Conservation (phyloP, 2,329 filamentous ascomycete genomes). For the Ilyonectria destructans region DNA sequence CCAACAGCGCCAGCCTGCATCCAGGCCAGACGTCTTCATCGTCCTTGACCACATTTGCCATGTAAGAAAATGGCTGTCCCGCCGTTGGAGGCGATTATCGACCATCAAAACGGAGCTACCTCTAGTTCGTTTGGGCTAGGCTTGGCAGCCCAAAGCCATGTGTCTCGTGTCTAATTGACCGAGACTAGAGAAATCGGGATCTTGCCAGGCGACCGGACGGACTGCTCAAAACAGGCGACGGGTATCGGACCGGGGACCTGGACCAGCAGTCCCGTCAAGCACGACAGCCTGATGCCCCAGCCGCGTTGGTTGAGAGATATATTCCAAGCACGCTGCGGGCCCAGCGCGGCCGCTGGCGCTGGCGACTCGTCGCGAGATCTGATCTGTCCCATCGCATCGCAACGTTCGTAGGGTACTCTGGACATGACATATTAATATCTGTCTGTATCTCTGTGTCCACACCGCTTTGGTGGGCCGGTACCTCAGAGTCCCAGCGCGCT, state of each 20-base stretch:
- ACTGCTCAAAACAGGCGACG: slow-evolving; percentile 8
- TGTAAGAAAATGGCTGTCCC: background rate
- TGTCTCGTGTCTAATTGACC: slow-evolving; percentile 28
- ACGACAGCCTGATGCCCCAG: slow-evolving; percentile 6
- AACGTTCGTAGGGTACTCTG: slow-evolving; percentile 34
- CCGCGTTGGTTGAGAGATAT: slow-evolving; percentile 24
- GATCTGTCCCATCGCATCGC: slow-evolving; percentile 46
- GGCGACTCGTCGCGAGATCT: slow-evolving; percentile 43
- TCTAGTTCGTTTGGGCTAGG: slow-evolving; percentile 10
- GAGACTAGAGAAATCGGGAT: slow-evolving; percentile 27
- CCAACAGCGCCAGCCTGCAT: background rate
- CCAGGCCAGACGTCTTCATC: slow-evolving; percentile 10
- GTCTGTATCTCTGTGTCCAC: slow-evolving; percentile 49
- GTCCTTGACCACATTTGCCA: slow-evolving; percentile 1
- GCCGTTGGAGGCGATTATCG: slow-evolving; percentile 12
- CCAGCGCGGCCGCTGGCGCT: slow-evolving; percentile 47
- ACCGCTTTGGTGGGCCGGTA: slow-evolving; percentile 45
- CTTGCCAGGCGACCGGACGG: slow-evolving; percentile 5
- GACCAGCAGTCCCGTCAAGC: slow-evolving; percentile 15
- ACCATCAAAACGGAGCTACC: slow-evolving; percentile 13
- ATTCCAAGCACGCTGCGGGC: slow-evolving; percentile 38
- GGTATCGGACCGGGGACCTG: slow-evolving; percentile 17
- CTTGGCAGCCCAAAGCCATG: slow-evolving; percentile 17
- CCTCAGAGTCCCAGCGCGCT: slow-evolving; percentile 32
- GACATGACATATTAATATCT: slow-evolving; percentile 52